Evolutionary conservation across 257 asterid species (phyloP), one percentile per base, ranked within the genome.

Genomic region (Lithospermum erythrorhizon): DNA sequence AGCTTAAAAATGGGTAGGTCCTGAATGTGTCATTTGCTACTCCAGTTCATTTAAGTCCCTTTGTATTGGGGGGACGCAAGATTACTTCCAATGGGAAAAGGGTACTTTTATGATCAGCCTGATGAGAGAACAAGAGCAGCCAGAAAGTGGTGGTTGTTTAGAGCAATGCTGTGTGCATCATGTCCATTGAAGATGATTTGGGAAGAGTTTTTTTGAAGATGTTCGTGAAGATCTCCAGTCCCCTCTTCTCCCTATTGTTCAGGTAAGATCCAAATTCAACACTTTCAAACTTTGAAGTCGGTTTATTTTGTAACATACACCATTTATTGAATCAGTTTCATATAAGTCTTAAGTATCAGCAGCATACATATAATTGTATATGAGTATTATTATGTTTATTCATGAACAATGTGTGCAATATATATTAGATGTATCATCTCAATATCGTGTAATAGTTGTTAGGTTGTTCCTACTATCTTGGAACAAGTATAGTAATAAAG

Each of bases 151-250:
- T 15, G 83, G 21, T 19, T 21, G 35, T 62, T 78, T 53, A 59
- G 66, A 61, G 83, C 71, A 19, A 62, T 78, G 19, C 20, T 78
- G 2, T 78, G 80, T n/a, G 83, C 74, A 68, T 59, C 83, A 78
- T 41, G 80, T 80, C 20, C 37, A 67, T 29, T 32, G 73, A 71
- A 13, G 75, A 78, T 54, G 83, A 78, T 3, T 55, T 78, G 61
- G 57, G n/a, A n/a, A 58, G 30, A 63, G 64, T 35, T 78, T 78
- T 9, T 64, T 78, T 52, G 57, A 27, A 6, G 45, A 68, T 27
- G 53, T 74, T 10, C 65, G 77, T 8, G 19, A 41, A 52, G 83
- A 78, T 78, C 75, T 78, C 8, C 63, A 63, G 1, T 49, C 67
- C 15, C 70, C 78, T 47, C 7, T 66, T 17, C 70, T 76, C 32